Conservation (phyloP, 768 basidiomycete species). For the Amanita rubescens region DNA sequence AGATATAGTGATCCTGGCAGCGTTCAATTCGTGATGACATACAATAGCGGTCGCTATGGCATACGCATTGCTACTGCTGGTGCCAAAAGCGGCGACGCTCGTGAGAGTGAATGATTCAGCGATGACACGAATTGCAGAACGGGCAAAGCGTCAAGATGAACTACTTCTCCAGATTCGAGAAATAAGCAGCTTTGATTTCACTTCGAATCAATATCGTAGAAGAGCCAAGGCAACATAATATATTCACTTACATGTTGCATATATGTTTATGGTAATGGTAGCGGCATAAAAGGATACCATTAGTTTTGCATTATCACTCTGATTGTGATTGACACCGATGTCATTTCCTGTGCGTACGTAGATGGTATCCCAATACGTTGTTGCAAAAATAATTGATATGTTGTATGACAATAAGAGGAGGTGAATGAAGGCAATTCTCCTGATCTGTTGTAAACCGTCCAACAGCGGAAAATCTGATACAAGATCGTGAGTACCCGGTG, state of each 20-base stretch:
- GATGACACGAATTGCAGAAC: not conserved
- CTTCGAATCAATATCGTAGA: not conserved
- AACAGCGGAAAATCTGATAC: conserved; percentile 2
- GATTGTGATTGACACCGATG: too few species aligned
- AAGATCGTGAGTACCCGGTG: not conserved
- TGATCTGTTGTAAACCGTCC: not conserved
- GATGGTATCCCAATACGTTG: not conserved
- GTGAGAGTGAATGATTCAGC: conserved; percentile 2
- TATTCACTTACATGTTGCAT: conserved; percentile 1
- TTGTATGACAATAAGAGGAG: not conserved
- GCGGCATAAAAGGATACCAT: too few species aligned
- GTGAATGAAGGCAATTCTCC: too few species aligned
- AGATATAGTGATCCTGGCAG: too few species aligned
- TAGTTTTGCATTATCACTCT: too few species aligned
- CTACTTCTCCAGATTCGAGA: not conserved
- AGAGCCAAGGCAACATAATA: not conserved
- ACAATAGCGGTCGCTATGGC: not conserved
- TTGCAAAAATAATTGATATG: not conserved
- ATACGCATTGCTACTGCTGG: not conserved
- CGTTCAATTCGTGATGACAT: not conserved
- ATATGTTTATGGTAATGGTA: conserved; percentile 1
- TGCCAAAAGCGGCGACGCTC: not conserved
- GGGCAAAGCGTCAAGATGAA: not conserved
- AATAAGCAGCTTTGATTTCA: not conserved
- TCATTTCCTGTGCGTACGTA: too few species aligned